Evolutionary conservation across 805 yeast genomes (phyloP).

Genomic region (Candida schatavii): DNA sequence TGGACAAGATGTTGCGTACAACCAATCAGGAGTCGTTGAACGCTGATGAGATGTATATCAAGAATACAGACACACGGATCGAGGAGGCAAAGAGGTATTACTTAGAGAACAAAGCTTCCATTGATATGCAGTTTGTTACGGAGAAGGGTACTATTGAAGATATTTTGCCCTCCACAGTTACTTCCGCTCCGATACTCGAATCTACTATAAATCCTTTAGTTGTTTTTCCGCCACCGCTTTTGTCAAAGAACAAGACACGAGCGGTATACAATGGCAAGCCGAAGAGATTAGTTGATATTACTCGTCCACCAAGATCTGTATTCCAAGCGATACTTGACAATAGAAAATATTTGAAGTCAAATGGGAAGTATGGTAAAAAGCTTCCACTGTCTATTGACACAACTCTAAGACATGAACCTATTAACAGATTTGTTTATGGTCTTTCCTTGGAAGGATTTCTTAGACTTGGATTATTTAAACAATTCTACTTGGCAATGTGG

Average conservation of each 20-base stretch:
- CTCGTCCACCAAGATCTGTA: conserved; percentile 22
- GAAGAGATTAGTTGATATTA: conserved; percentile 30
- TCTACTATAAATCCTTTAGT: conserved; percentile 26
- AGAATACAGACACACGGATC: not conserved
- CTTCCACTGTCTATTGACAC: conserved; percentile 7
- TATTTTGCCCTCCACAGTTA: conserved; percentile 14
- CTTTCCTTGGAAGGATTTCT: conserved; percentile 28
- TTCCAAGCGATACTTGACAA: conserved; percentile 13
- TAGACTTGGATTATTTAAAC: conserved; percentile 27
- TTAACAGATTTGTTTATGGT: conserved; percentile 33
- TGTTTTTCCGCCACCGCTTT: conserved; percentile 28
- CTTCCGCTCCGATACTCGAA: conserved; percentile 6
- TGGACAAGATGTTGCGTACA: conserved; percentile 15
- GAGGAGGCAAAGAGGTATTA: not conserved
- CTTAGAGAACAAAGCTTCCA: not conserved
- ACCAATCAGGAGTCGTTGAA: not conserved
- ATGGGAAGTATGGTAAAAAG: conserved; percentile 19
- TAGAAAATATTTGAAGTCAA: conserved; percentile 14
- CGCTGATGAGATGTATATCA: not conserved
- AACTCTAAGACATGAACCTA: conserved; percentile 9
- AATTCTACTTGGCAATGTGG: conserved; percentile 32
- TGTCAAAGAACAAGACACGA: conserved; percentile 20
- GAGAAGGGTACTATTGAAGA: conserved; percentile 3
- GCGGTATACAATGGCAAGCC: conserved; percentile 24
- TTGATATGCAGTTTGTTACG: not conserved